These are phyloP conservation scores for Microcera coccophila DNA, from an alignment of 2,329 filamentous ascomycete species.

Conservation along the genomic window DNA sequence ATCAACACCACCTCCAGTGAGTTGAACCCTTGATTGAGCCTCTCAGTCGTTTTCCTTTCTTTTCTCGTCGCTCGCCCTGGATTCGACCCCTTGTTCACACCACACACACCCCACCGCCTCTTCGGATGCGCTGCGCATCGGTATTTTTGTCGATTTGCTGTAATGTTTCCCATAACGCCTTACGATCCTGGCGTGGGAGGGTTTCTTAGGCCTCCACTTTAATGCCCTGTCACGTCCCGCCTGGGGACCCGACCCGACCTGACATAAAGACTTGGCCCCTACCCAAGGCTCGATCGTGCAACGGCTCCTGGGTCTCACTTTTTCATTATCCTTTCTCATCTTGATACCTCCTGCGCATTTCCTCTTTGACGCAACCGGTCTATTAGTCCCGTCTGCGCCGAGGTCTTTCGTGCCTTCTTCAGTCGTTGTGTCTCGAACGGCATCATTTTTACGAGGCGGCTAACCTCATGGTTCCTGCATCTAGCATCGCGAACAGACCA, in stretches of 20 bases:
- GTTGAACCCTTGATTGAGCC: too few relatives aligned
- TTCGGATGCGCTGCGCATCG: too few relatives aligned
- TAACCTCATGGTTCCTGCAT: constrained; percentile 29
- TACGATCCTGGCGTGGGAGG: background rate
- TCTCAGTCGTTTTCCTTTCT: too few relatives aligned
- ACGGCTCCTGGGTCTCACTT: constrained; percentile 26
- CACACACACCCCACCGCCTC: too few relatives aligned
- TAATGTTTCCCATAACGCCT: constrained; percentile 1
- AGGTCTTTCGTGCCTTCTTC: background rate
- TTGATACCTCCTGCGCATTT: constrained; percentile 17
- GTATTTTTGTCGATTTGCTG: constrained; percentile 16
- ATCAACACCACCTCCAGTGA: too few relatives aligned
- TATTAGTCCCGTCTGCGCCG: background rate
- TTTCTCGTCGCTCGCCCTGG: too few relatives aligned
- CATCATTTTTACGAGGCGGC: constrained; percentile 15
- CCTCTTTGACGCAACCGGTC: constrained; percentile 17
- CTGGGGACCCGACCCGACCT: constrained; percentile 23
- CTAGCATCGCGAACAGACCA: constrained; percentile 29
- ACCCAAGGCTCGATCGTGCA: constrained; percentile 27
- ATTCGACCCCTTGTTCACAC: too few relatives aligned
- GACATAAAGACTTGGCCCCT: constrained; percentile 31
- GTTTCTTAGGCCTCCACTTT: constrained; percentile 10
- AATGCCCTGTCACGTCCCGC: constrained; percentile 28
- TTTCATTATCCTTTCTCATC: constrained; percentile 19
- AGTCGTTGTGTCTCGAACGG: constrained; percentile 4